Evolutionary conservation across 2,329 filamentous ascomycete species (phyloP).

Genomic region (Fusarium irregulare): DNA sequence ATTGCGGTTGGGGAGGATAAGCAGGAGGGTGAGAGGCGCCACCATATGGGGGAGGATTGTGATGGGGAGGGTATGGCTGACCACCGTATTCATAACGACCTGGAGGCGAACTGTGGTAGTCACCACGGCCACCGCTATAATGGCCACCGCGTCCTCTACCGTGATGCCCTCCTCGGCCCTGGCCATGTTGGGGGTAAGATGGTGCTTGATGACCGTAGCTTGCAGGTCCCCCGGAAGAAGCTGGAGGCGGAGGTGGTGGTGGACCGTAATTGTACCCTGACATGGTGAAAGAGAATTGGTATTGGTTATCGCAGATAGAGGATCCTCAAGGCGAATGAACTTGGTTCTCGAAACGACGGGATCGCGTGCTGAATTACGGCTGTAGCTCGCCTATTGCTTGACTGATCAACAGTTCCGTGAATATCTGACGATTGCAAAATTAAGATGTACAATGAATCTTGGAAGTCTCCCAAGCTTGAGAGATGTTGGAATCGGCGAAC

Average conservation of each 20-base stretch:
- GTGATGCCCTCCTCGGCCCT: conserved; percentile 52
- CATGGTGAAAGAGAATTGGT: conserved; percentile 50
- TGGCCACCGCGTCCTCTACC: conserved; percentile 56
- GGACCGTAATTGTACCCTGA: conserved; percentile 66
- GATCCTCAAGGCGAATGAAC: background rate
- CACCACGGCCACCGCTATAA: conserved; percentile 52
- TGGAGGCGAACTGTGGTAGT: conserved; percentile 55
- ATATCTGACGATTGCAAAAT: background rate
- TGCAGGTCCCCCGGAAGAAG: conserved; percentile 47
- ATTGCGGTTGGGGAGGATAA: conserved; percentile 55
- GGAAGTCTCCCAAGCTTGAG: conserved; percentile 1
- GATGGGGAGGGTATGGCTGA: conserved; percentile 53
- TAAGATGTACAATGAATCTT: background rate
- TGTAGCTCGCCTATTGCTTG: background rate
- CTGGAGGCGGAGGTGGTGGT: conserved; percentile 61
- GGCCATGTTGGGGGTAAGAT: conserved; percentile 54
- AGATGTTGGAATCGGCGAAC: background rate
- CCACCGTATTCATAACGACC: conserved; percentile 58
- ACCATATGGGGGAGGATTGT: conserved; percentile 47
- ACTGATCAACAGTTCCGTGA: background rate
- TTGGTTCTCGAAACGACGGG: background rate
- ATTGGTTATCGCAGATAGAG: background rate
- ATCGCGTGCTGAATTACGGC: background rate
- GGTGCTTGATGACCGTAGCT: conserved; percentile 55
- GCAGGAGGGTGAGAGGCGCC: conserved; percentile 52